Evolutionary conservation across 495 filamentous ascomycete species (phyloP), one percentile per base, ranked within the genome.

Genomic region (Lasiosphaeriaceae sp.): DNA sequence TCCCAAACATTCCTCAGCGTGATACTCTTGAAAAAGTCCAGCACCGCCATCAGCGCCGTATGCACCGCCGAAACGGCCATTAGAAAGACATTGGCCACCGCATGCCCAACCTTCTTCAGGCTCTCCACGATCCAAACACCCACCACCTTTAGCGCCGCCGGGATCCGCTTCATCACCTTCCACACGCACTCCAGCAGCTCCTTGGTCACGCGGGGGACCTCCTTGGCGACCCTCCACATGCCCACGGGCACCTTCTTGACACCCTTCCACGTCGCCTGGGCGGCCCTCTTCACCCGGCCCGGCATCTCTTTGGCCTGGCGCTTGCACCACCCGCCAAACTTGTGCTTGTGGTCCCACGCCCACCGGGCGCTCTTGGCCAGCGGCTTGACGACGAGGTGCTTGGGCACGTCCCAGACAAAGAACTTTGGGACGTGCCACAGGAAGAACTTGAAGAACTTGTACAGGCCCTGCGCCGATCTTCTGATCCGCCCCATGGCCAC

Each of bases 1-100:
- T 71, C 62, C 65, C 65, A 68, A 14, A 78, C 65, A 50, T 77
- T 69, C 50, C 59, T 62, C 41, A 76, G 60, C 17, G 72, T 74
- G 54, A 76, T 66, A 3, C 31, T 47, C 43, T 67, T 54, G 59
- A 78, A 77, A 57, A 73, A 72, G 29, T 56, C 61, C 39, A 68
- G 22, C 21, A 75, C 47, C 1, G 71, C 74, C 37, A 59, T 50
- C 4, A 73, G 44, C 3, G 64, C 60, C 5, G 75, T 77, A 16
- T 76, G 74, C 5, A 77, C 7, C 4, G 66, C 63, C 14, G 74
- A 69, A 3, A 71, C 48, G 5, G 70, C 23, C 35, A 55, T 56
- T 44, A 64, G 23, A 45, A 74, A 50, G 2, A 70, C 59, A 21
- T 63, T 19, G 12, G 41, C 64, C 4, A 74, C 52, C 0, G 66